phyloP scores from a whole-genome alignment of 352 stramenopile genomes.

The Blastocystis hominis region DNA sequence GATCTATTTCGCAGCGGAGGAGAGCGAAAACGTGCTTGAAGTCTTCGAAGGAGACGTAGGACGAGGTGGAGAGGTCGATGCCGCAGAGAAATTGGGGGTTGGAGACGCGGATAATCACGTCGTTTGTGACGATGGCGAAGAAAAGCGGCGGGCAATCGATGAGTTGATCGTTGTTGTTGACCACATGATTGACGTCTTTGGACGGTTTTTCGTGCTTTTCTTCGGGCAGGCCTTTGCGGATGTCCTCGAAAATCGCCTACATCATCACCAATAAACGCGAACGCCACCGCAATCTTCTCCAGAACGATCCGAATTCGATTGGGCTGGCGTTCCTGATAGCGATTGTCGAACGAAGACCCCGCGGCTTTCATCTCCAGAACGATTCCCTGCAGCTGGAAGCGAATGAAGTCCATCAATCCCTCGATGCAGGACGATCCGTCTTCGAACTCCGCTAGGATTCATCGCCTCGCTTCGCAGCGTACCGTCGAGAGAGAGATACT shows the following conservation, averaged over 20 bases:
- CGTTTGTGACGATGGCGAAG: slow-evolving; percentile 10
- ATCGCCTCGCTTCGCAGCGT: not conserved
- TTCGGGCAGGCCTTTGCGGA: not conserved
- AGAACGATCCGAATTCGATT: slow-evolving; percentile 9
- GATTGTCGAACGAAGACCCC: not conserved
- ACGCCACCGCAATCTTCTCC: not conserved
- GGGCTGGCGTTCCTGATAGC: not conserved
- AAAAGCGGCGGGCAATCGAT: slow-evolving; percentile 19
- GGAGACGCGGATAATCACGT: not conserved
- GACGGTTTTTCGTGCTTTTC: not conserved
- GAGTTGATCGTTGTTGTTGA: not conserved
- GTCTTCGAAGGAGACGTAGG: not conserved
- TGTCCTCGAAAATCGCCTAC: slow-evolving; percentile 24
- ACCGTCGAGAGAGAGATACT: slow-evolving; percentile 13
- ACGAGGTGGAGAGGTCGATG: not conserved
- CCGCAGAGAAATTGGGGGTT: slow-evolving; percentile 4
- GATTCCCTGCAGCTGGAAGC: not conserved
- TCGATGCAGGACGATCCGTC: not conserved
- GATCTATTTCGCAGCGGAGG: not conserved
- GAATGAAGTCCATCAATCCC: slow-evolving; percentile 8
- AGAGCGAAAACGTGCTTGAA: not conserved
- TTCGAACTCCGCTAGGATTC: not conserved
- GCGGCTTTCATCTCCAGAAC: not conserved
- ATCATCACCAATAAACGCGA: not conserved
- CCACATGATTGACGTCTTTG: not conserved